Conservation (phyloP, 1,284 basidiomycete genomes). For the Porogramme epimiltina region DNA sequence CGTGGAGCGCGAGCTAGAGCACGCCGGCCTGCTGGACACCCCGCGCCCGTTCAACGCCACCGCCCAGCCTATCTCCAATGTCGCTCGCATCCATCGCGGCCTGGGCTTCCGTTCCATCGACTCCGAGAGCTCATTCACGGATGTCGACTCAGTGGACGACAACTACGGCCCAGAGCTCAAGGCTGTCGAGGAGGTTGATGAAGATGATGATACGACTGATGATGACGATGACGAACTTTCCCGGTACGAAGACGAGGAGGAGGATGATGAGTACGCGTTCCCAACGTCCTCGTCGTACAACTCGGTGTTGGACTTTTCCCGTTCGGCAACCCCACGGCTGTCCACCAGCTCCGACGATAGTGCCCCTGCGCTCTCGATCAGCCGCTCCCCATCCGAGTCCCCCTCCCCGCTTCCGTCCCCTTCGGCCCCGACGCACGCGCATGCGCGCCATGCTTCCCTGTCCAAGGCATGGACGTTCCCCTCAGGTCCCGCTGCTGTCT, state of each 20-base stretch:
- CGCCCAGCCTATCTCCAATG: slow-evolving; percentile 30
- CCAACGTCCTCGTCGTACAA: slow-evolving; percentile 52
- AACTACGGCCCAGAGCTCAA: slow-evolving; percentile 51
- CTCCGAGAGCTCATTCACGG: slow-evolving; percentile 61
- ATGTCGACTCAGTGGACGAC: slow-evolving; percentile 59
- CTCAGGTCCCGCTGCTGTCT: slow-evolving; percentile 31
- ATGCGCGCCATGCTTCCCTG: slow-evolving; percentile 48
- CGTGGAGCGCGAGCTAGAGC: slow-evolving; percentile 47
- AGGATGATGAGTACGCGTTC: slow-evolving; percentile 48
- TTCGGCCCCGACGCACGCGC: slow-evolving; percentile 32
- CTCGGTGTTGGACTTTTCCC: slow-evolving; percentile 52
- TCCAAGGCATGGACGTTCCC: slow-evolving; percentile 76
- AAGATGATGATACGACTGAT: slow-evolving; percentile 38
- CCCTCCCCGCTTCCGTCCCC: slow-evolving; percentile 34
- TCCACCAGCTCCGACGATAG: slow-evolving; percentile 19
- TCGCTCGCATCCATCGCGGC: slow-evolving; percentile 36
- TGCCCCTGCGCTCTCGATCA: slow-evolving; percentile 24
- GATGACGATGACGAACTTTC: slow-evolving; percentile 60
- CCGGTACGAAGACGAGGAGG: slow-evolving; percentile 73
- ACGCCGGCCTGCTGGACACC: slow-evolving; percentile 43
- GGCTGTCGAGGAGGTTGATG: slow-evolving; percentile 56
- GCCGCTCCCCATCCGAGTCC: slow-evolving; percentile 28
- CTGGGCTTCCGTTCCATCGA: slow-evolving; percentile 64
- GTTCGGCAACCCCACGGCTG: slow-evolving; percentile 35
- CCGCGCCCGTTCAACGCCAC: slow-evolving; percentile 38